Conservation (phyloP, 192 early-diverging fungal genomes). For the Nowakowskiella sp. region DNA sequence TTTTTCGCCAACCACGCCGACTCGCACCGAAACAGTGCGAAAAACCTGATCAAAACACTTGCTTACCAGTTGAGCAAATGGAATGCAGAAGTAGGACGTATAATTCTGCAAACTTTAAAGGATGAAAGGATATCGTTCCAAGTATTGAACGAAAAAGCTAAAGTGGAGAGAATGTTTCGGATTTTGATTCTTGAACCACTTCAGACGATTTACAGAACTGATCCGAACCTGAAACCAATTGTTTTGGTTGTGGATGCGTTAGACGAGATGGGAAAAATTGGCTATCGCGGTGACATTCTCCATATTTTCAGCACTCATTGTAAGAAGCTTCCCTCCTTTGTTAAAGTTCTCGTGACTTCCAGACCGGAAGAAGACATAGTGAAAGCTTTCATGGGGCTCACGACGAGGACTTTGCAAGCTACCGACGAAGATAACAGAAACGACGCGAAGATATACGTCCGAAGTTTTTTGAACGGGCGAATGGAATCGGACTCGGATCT, state of each 20-base stretch:
- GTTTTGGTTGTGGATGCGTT: not conserved
- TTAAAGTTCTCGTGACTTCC: not conserved
- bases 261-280: not conserved
- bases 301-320: not conserved
- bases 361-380: not conserved
- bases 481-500: not conserved
- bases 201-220: not conserved
- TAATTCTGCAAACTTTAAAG: not conserved
- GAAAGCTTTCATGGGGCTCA: not conserved
- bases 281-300: not conserved
- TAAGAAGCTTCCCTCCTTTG: not conserved
- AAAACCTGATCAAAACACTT: not conserved
- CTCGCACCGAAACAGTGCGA: not conserved
- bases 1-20: not conserved
- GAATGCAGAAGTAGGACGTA: not conserved
- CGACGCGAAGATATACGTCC: not conserved
- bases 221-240: not conserved
- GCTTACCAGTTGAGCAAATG: not conserved
- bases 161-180: not conserved
- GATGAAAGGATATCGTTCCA: not conserved
- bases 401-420: not conserved
- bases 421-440: not conserved
- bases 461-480: not conserved
- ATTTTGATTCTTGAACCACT: not conserved
- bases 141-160: not conserved